Conservation (phyloP, 768 basidiomycete species). For the Tylopilus sp. region DNA sequence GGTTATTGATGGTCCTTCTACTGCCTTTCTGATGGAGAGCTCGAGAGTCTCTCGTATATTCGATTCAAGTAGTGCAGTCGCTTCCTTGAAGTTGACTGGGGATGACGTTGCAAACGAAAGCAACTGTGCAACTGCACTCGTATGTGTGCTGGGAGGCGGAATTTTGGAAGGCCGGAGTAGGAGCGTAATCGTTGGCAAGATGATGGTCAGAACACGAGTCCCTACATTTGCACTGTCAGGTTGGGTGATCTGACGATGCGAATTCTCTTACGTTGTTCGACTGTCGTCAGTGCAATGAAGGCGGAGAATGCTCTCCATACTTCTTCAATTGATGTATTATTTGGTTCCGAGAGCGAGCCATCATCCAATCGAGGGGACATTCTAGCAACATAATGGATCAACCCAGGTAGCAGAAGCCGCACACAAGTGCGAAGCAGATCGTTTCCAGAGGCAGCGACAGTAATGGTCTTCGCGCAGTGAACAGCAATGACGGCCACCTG, state of each 20-base stretch:
- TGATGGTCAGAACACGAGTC: slow-evolving; percentile 60
- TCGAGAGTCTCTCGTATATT: slow-evolving; percentile 64
- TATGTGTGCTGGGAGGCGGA: slow-evolving; percentile 45
- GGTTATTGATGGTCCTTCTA: slow-evolving; percentile 44
- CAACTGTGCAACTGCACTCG: slow-evolving; percentile 62
- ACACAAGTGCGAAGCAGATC: slow-evolving; percentile 68
- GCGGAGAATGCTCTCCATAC: slow-evolving; percentile 77
- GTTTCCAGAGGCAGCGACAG: slow-evolving; percentile 68
- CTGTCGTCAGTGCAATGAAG: slow-evolving; percentile 53
- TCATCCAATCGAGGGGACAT: slow-evolving; percentile 62
- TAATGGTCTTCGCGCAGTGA: slow-evolving; percentile 85
- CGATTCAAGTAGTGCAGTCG: slow-evolving; percentile 62
- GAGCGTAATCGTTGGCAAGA: slow-evolving; percentile 73
- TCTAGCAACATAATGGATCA: slow-evolving; percentile 78
- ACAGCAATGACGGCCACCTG: slow-evolving; percentile 82
- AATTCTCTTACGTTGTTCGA: slow-evolving; percentile 62
- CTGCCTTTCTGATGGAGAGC: slow-evolving; percentile 70
- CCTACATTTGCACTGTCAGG: slow-evolving; percentile 40
- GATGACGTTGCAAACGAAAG: slow-evolving; percentile 68
- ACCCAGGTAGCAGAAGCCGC: slow-evolving; percentile 68
- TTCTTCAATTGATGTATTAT: slow-evolving; percentile 66
- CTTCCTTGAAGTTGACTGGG: slow-evolving; percentile 82
- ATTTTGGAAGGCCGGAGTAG: slow-evolving; percentile 54
- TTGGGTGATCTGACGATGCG: neutral
- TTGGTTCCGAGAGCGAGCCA: slow-evolving; percentile 50